phyloP scores from a whole-genome alignment of 176 grass and related monocot species.

The Zoysia japonica region DNA sequence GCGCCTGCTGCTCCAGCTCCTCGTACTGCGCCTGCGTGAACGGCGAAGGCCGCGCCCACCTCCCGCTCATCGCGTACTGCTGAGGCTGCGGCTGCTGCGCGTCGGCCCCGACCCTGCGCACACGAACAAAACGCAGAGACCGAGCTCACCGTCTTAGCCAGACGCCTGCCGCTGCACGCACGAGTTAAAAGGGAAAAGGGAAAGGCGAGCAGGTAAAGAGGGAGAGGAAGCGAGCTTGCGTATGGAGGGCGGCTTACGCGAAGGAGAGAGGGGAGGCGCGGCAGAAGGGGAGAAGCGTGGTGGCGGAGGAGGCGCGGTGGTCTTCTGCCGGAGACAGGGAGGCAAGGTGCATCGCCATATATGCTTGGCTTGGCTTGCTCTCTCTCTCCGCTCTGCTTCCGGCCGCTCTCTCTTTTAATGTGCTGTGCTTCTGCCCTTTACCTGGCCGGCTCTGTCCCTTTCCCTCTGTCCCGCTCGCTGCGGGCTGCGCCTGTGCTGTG shows the following conservation, averaged over 20 bases:
- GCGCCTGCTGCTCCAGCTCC: slow-evolving; percentile 90
- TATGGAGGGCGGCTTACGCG: slow-evolving; percentile 4
- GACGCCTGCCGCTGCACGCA: not conserved
- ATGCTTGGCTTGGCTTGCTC: slow-evolving; percentile 21
- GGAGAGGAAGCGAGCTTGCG: not conserved
- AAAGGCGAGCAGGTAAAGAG: not conserved
- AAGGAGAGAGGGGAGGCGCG: slow-evolving; percentile 46
- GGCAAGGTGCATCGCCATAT: slow-evolving; percentile 84
- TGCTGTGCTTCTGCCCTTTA: slow-evolving; percentile 59
- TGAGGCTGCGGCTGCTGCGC: slow-evolving; percentile 24
- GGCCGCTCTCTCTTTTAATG: slow-evolving; percentile 55
- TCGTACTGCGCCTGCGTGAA: slow-evolving; percentile 91
- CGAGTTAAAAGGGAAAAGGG: not conserved
- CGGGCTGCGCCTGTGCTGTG: slow-evolving; percentile 1
- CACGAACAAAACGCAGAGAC: not conserved
- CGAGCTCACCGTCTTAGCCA: slow-evolving; percentile 10
- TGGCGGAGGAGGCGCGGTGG: slow-evolving; percentile 30
- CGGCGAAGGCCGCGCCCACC: slow-evolving; percentile 45
- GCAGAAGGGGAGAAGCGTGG: slow-evolving; percentile 42
- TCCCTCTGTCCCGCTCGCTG: slow-evolving; percentile 40
- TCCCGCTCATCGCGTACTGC: slow-evolving; percentile 40
- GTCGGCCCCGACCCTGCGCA: slow-evolving; percentile 46
- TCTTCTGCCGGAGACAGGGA: slow-evolving; percentile 76
- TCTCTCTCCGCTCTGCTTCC: not conserved
- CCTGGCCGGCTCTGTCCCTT: slow-evolving; percentile 40